These are phyloP conservation scores for Diutina rugosa DNA, from an alignment of 1,139 yeast species.

Conservation along the genomic window DNA sequence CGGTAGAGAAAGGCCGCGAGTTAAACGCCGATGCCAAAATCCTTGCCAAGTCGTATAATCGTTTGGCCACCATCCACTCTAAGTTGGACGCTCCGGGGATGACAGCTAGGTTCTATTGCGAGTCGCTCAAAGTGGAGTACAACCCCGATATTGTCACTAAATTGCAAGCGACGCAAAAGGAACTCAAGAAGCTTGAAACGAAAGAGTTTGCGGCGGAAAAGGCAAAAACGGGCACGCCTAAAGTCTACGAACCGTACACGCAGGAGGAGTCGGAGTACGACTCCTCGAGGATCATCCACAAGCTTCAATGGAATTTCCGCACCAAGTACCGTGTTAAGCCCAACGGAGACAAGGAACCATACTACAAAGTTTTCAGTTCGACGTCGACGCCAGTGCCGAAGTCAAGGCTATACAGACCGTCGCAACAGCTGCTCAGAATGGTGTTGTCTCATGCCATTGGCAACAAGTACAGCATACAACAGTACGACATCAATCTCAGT, in stretches of 20 bases:
- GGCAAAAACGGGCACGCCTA: slow-evolving; percentile 90
- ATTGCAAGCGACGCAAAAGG: slow-evolving; percentile 79
- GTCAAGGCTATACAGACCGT: too few species aligned
- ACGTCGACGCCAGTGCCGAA: too few species aligned
- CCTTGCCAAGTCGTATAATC: slow-evolving; percentile 85
- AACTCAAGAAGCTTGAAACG: slow-evolving; percentile 65
- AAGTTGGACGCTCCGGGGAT: slow-evolving; percentile 60
- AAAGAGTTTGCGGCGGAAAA: slow-evolving; percentile 76
- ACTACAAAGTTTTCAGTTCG: too few species aligned
- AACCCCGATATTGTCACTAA: slow-evolving; percentile 88
- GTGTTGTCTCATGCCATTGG: too few species aligned
- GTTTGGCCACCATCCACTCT: slow-evolving; percentile 74
- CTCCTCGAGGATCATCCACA: slow-evolving; percentile 87
- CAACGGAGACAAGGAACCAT: too few species aligned
- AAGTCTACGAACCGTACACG: slow-evolving; percentile 82
- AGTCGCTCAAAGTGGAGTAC: slow-evolving; percentile 92
- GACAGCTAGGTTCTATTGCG: slow-evolving; percentile 75
- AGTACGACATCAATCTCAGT: too few species aligned
- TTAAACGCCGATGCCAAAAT: slow-evolving; percentile 83
- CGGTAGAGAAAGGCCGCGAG: slow-evolving; percentile 84
- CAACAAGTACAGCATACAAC: too few species aligned
- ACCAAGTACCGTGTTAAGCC: too few species aligned
- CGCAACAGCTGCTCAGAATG: too few species aligned
- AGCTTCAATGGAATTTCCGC: slow-evolving; percentile 65
- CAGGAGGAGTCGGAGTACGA: slow-evolving; percentile 96